These are phyloP conservation scores for Conticribra weissflogii DNA, from an alignment of 108 stramenopile genomes.

Conservation along the genomic window DNA sequence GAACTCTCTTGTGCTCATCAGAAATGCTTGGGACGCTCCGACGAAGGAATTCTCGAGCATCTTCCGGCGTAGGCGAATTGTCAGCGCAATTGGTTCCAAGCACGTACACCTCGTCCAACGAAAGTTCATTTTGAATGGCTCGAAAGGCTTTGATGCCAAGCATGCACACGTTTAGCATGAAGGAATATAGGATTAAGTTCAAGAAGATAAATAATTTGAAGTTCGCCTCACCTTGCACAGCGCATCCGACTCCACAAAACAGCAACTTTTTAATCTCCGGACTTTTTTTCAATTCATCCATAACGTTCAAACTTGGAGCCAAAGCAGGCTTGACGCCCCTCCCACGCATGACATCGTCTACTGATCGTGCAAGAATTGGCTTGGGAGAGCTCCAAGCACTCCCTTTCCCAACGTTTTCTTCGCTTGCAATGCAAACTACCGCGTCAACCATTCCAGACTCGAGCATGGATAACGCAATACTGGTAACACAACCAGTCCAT, in stretches of 20 bases:
- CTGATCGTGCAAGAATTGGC: constrained; percentile 71
- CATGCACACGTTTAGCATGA: background rate
- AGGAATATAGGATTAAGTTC: constrained; percentile 5
- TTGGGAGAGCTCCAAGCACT: constrained; percentile 58
- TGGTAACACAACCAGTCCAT: constrained; percentile 82
- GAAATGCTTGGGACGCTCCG: constrained; percentile 45
- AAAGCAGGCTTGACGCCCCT: constrained; percentile 82
- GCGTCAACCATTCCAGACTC: constrained; percentile 75
- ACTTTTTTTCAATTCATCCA: constrained; percentile 70
- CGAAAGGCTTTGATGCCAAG: constrained; percentile 55
- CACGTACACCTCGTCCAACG: constrained; percentile 74
- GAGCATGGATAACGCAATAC: constrained; percentile 71
- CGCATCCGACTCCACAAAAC: constrained; percentile 85
- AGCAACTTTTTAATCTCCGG: constrained; percentile 62
- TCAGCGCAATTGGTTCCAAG: constrained; percentile 86
- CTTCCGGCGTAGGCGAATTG: constrained; percentile 78
- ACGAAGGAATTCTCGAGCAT: constrained; percentile 68
- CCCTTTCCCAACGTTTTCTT: constrained; percentile 10
- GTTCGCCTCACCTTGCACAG: constrained; percentile 62
- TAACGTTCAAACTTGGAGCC: constrained; percentile 71
- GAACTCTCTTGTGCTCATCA: constrained; percentile 5
- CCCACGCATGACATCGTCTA: constrained; percentile 65
- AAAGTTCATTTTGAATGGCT: constrained; percentile 63
- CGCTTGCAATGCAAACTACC: constrained; percentile 72
- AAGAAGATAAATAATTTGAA: background rate